Percentiles rank a stretch among this genome's conserved stretches.
These are phyloP conservation scores for Xylariaceae sp. DNA, from an alignment of 2,329 filamentous ascomycete species.

Conservation along the genomic window DNA sequence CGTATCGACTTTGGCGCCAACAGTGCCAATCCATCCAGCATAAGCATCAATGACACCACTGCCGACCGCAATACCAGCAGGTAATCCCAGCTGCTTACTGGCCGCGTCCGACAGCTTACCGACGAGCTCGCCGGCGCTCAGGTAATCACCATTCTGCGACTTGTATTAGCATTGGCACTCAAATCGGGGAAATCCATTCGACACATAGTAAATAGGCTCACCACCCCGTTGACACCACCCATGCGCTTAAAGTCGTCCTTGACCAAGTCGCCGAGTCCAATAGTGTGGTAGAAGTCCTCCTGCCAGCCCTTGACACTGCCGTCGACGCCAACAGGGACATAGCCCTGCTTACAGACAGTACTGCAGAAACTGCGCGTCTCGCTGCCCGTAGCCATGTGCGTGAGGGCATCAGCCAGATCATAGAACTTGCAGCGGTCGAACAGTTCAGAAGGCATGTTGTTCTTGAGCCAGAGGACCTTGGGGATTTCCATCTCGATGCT, in stretches of 20 bases:
- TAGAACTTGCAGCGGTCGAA: constrained; percentile 97
- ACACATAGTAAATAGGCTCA: constrained; percentile 51
- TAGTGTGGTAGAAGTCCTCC: constrained; percentile 81
- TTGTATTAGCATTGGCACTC: constrained; percentile 19
- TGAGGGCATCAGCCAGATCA: constrained; percentile 86
- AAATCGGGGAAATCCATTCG: not conserved
- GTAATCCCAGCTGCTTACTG: constrained; percentile 75
- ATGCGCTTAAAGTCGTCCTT: constrained; percentile 88
- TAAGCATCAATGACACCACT: constrained; percentile 98
- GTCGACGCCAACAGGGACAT: constrained; percentile 92
- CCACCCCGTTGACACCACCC: constrained; percentile 91
- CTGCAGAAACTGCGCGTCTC: constrained; percentile 93
- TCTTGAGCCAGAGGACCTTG: constrained; percentile 97
- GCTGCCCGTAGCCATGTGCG: constrained; percentile 86
- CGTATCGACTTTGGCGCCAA: constrained; percentile 90
- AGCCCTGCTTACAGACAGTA: constrained; percentile 95
- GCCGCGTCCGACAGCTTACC: constrained; percentile 81
- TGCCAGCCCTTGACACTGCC: constrained; percentile 98
- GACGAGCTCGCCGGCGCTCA: constrained; percentile 87
- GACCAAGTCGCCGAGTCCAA: constrained; percentile 78
- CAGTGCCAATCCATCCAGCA: constrained; percentile 96
- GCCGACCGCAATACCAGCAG: constrained; percentile 82
- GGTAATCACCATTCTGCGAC: constrained; percentile 83
- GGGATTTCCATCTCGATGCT: constrained; percentile 99
- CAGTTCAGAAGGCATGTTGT: constrained; percentile 88